Percentiles rank a stretch among this genome's conserved stretches.
Evolutionary conservation across 169 alveolate species (phyloP).

Genomic region (Neospora caninum): DNA sequence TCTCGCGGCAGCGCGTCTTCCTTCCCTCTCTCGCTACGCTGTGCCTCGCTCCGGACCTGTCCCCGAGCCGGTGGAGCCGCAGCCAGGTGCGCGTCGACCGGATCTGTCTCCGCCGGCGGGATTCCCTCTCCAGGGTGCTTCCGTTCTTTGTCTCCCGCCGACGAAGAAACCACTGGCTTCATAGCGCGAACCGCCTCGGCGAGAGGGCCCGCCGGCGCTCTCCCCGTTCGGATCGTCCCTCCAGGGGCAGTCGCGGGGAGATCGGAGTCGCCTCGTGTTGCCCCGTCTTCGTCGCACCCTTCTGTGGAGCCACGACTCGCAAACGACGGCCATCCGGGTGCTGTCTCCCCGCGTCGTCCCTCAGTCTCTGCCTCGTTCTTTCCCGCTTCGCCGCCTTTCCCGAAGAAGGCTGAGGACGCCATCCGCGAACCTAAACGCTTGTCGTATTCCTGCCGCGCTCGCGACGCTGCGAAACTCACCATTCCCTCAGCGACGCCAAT

Average conservation of each 20-base stretch:
- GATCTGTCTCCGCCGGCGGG: no score
- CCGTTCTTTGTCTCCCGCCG: neutral
- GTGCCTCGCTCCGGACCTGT: no score
- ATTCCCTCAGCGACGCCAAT: conserved; percentile 25
- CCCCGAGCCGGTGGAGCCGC: no score
- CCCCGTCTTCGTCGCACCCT: neutral
- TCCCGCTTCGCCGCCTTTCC: neutral
- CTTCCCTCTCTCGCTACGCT: no score
- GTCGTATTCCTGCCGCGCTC: conserved; percentile 25
- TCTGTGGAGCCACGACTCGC: neutral
- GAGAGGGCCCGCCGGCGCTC: neutral
- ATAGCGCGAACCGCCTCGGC: conserved; percentile 5
- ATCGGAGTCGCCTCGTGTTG: neutral
- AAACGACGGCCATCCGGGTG: no score
- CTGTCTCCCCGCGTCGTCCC: neutral
- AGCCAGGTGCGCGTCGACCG: no score
- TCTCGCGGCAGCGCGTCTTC: no score
- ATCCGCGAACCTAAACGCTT: neutral
- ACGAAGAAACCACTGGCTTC: neutral
- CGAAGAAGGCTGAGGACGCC: neutral
- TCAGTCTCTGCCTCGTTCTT: neutral
- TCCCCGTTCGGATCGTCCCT: neutral
- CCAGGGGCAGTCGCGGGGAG: neutral
- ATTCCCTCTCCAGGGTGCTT: no score
- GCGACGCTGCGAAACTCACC: conserved; percentile 5